Evolutionary conservation across 225 moss, liverwort and hornwort species (phyloP).

Genomic region (Straminergon stramineum): DNA sequence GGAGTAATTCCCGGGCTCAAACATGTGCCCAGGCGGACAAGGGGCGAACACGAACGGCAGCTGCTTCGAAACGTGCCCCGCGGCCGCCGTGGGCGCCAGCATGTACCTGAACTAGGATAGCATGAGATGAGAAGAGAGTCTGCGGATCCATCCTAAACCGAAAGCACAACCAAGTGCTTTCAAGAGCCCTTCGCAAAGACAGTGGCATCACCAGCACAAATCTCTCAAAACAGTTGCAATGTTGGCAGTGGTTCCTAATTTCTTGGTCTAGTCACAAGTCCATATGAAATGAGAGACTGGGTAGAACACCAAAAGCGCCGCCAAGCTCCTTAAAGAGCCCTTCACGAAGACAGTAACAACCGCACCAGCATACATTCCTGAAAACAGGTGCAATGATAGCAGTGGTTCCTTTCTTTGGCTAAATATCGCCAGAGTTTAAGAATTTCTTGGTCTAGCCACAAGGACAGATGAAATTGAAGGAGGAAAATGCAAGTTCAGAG

Average conservation of each 20-base stretch:
- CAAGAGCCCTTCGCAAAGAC: neutral
- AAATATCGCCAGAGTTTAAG: neutral
- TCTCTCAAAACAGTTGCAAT: neutral
- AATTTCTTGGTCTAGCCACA: neutral
- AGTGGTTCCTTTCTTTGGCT: neutral
- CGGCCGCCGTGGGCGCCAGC: constrained; percentile 70
- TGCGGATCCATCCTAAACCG: neutral
- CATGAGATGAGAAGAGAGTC: neutral
- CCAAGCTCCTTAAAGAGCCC: neutral
- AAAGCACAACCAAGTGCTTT: neutral
- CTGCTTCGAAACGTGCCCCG: constrained; percentile 30
- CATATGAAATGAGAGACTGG: neutral
- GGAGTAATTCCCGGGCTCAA: constrained; percentile 70
- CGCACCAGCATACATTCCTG: neutral
- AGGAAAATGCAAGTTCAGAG: neutral
- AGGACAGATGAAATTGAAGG: neutral
- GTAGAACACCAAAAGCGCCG: neutral
- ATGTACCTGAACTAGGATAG: constrained; percentile 21
- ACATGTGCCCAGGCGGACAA: constrained; percentile 88
- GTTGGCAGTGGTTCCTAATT: neutral
- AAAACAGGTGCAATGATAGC: neutral
- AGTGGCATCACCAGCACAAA: neutral
- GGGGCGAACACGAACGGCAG: constrained; percentile 66
- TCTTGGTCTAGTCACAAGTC: neutral
- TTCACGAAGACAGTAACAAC: neutral